A percentile compares a stretch with the other conserved stretches of the same genome.
These are phyloP conservation scores for Marsdenia floribunda DNA, from an alignment of 257 asterid genomes.

Conservation along the genomic window DNA sequence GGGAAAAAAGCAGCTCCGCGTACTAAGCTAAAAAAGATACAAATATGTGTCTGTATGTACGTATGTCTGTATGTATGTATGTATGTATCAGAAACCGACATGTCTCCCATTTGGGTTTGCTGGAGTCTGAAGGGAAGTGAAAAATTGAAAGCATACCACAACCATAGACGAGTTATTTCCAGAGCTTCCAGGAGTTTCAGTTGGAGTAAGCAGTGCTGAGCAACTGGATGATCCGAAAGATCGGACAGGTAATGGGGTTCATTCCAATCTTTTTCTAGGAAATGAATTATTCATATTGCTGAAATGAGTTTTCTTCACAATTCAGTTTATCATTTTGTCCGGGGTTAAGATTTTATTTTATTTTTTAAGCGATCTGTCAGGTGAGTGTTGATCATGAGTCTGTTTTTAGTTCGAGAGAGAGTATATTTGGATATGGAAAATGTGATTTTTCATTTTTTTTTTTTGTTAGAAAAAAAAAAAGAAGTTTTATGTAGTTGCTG, in stretches of 20 bases:
- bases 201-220: not conserved
- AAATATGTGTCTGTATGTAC: too few species aligned
- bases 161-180: not conserved
- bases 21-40: not conserved
- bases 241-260: slow-evolving; percentile 8
- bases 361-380: not conserved
- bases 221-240: slow-evolving; percentile 4
- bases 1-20: not conserved
- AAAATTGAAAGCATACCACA: not conserved
- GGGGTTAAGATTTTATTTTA: not conserved
- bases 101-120: not conserved
- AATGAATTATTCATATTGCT: not conserved
- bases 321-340: not conserved
- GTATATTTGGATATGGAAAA: not conserved
- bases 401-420: slow-evolving; percentile 3
- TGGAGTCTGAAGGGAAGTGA: not conserved
- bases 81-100: not conserved
- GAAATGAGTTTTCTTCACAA: not conserved
- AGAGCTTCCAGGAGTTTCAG: not conserved
- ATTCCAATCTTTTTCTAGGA: not conserved
- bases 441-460: not conserved
- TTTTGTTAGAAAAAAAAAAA: too few species aligned
- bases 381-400: not conserved
- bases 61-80: too few species aligned
- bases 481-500: not conserved